Conservation (phyloP, 2,329 filamentous ascomycete genomes). For the Fusarium tupiense region DNA sequence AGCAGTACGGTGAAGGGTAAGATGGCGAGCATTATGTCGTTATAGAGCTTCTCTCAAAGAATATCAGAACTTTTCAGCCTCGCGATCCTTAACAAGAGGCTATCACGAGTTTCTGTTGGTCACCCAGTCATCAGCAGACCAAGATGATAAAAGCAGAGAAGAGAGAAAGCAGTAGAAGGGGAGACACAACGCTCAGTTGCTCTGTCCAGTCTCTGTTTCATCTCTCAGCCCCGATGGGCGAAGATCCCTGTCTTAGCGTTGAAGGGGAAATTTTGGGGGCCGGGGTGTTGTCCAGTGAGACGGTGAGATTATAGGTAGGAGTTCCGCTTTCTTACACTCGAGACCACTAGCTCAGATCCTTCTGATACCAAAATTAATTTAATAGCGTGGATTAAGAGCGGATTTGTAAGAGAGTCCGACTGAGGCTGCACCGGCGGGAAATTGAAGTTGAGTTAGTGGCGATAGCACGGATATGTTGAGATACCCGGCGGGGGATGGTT, state of each 20-base stretch:
- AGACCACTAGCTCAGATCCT: constrained; percentile 12
- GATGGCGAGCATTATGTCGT: constrained; percentile 7
- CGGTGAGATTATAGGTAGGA: neutral
- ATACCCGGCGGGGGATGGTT: no score
- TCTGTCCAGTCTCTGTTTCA: constrained; percentile 11
- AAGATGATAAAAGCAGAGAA: neutral
- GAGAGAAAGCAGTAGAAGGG: neutral
- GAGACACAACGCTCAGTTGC: neutral
- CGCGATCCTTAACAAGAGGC: neutral
- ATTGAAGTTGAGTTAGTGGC: constrained; percentile 7
- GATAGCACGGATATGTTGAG: neutral
- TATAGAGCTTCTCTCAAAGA: neutral
- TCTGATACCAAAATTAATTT: constrained; percentile 9
- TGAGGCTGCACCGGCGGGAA: neutral
- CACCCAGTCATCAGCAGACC: neutral
- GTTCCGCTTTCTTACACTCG: constrained; percentile 10
- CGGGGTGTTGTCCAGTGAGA: constrained; percentile 17
- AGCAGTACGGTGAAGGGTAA: constrained; percentile 15
- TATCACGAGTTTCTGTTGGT: neutral
- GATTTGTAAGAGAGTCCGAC: neutral
- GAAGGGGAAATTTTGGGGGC: constrained; percentile 10
- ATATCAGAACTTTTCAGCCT: neutral
- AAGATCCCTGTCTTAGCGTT: constrained; percentile 24
- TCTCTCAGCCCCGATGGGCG: constrained; percentile 20
- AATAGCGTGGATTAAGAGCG: neutral